These are phyloP conservation scores for Paraphoma chrysanthemicola DNA, from an alignment of 2,329 filamentous ascomycete species.

Conservation along the genomic window DNA sequence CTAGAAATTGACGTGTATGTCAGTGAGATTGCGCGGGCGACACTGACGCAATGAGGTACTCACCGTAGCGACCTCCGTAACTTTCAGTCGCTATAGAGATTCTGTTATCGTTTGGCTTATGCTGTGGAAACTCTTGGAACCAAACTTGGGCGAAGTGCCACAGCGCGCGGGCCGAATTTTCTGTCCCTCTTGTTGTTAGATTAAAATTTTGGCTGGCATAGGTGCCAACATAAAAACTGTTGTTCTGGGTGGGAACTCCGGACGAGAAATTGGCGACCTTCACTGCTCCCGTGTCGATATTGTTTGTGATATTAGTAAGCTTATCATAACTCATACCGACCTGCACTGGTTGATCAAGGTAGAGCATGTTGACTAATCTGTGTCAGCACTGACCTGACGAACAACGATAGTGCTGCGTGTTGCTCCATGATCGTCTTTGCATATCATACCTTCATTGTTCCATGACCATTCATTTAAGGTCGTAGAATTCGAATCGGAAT, in stretches of 20 bases:
- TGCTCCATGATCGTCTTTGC: background rate
- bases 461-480: constrained; percentile 66
- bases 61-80: constrained; percentile 64
- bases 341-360: constrained; percentile 69
- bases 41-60: too few relatives aligned
- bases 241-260: constrained; percentile 55
- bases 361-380: constrained; percentile 57
- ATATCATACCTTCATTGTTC: constrained; percentile 59
- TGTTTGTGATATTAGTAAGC: constrained; percentile 46
- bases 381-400: background rate
- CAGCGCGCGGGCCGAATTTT: constrained; percentile 61
- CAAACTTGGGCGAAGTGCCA: constrained; percentile 68
- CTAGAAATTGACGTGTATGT: too few relatives aligned
- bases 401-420: too few relatives aligned
- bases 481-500: constrained; percentile 59
- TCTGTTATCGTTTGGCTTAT: constrained; percentile 64
- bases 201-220: constrained; percentile 55
- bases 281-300: constrained; percentile 29
- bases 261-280: constrained; percentile 39
- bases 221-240: constrained; percentile 61
- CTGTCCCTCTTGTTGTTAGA: constrained; percentile 57
- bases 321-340: constrained; percentile 62
- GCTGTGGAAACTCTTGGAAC: constrained; percentile 68
- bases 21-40: too few relatives aligned
- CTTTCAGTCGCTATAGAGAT: constrained; percentile 59